These are phyloP conservation scores for Camelina sativa DNA, from an alignment of 345 rosid genomes.

Conservation along the genomic window DNA sequence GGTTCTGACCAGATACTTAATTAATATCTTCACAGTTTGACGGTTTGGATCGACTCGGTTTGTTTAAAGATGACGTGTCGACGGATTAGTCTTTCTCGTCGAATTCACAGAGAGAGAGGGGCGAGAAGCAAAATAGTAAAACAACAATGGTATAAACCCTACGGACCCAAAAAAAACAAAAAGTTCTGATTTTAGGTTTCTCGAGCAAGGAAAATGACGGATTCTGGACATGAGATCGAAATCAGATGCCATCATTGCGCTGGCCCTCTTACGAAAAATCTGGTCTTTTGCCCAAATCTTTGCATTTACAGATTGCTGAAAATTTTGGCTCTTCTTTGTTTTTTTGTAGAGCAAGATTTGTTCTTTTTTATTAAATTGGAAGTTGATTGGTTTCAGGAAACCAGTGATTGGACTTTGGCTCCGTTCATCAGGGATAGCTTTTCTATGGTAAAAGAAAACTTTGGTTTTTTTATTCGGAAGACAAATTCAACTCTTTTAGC, in stretches of 20 bases:
- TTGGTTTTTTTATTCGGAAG: neutral
- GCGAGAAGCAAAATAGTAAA: neutral
- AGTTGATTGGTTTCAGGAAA: slow-evolving; percentile 61
- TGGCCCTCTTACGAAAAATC: slow-evolving; percentile 78
- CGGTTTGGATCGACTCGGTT: slow-evolving; percentile 18
- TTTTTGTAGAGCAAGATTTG: neutral
- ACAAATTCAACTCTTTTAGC: slow-evolving; percentile 10
- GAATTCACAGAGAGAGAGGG: too few relatives aligned
- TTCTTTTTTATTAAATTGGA: neutral
- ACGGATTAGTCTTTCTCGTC: neutral
- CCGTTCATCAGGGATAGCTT: slow-evolving; percentile 91
- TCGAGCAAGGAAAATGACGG: slow-evolving; percentile 46
- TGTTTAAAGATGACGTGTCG: slow-evolving; percentile 2
- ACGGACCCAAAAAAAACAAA: neutral
- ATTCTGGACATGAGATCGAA: slow-evolving; percentile 41
- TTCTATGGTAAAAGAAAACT: slow-evolving; percentile 61
- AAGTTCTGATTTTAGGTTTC: neutral
- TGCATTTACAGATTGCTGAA: slow-evolving; percentile 15
- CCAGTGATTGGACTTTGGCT: slow-evolving; percentile 79
- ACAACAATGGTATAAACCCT: slow-evolving; percentile 38
- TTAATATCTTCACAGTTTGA: neutral
- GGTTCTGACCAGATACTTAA: slow-evolving; percentile 1
- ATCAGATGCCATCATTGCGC: slow-evolving; percentile 88
- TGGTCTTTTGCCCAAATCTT: slow-evolving; percentile 49
- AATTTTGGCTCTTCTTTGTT: neutral